Conservation (phyloP, 495 filamentous ascomycete genomes). For the Choiromyces venosus region DNA sequence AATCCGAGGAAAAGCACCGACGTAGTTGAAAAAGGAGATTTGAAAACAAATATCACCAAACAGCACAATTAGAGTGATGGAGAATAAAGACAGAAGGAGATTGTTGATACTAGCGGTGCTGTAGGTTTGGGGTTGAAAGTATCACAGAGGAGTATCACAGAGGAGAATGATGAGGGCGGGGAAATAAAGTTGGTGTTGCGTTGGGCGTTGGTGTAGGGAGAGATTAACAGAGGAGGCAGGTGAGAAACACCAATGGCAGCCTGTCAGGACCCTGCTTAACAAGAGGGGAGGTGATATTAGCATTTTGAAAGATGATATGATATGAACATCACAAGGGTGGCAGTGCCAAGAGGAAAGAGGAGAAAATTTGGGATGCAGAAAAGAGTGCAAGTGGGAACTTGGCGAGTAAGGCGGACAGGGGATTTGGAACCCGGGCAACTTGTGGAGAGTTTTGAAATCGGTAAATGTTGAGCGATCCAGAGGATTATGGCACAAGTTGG, state of each 20-base stretch:
- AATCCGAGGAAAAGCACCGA: neutral
- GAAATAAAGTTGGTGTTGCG: neutral
- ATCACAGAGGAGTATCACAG: neutral
- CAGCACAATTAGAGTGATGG: neutral
- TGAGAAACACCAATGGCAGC: neutral
- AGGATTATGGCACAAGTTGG: no score
- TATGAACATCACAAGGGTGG: neutral
- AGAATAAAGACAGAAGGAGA: neutral
- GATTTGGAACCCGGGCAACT: neutral
- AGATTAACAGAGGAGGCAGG: neutral
- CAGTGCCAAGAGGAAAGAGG: neutral
- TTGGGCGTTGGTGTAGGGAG: neutral
- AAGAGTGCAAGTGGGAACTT: neutral
- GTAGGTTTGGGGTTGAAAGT: neutral
- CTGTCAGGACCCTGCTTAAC: neutral
- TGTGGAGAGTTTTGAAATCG: neutral
- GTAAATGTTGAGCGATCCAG: neutral
- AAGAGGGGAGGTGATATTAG: neutral
- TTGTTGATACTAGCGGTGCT: neutral
- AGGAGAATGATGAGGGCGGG: neutral
- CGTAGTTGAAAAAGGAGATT: neutral
- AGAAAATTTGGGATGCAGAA: neutral
- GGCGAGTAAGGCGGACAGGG: neutral
- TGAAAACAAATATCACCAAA: neutral
- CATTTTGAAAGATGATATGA: neutral